Evolutionary conservation across 140 eudicot genomes (phyloP).

Genomic region (Oenanthe javanica): DNA sequence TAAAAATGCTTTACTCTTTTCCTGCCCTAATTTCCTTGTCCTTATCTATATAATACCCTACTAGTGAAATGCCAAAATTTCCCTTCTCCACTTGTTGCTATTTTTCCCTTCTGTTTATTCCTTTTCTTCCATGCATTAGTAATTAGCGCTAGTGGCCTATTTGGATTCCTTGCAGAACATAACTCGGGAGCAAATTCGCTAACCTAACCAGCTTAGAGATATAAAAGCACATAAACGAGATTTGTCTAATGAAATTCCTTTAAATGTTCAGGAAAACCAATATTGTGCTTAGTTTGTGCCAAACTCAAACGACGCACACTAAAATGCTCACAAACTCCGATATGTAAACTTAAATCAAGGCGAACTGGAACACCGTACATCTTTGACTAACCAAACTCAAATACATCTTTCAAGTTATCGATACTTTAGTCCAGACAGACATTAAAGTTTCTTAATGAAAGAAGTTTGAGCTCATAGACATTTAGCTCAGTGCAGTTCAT

Average conservation of each 20-base stretch:
- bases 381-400: neutral
- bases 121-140: no score
- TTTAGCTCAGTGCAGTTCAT: neutral
- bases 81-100: no score
- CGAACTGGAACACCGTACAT: neutral
- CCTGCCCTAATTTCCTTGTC: no score
- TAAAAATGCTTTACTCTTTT: no score
- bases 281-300: neutral
- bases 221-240: neutral
- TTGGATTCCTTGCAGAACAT: neutral
- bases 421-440: no score
- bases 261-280: neutral
- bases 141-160: no score
- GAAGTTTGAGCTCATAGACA: neutral
- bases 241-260: neutral
- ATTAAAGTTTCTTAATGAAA: no score
- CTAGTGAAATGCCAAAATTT: no score
- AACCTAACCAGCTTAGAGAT: neutral
- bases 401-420: neutral
- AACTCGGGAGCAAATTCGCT: neutral
- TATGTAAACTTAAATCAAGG: neutral
- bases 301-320: neutral
- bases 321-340: neutral
- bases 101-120: no score
- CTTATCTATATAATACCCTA: no score